phyloP scores from a whole-genome alignment of 2,329 filamentous ascomycete species.

The Falciphora oryzae region DNA sequence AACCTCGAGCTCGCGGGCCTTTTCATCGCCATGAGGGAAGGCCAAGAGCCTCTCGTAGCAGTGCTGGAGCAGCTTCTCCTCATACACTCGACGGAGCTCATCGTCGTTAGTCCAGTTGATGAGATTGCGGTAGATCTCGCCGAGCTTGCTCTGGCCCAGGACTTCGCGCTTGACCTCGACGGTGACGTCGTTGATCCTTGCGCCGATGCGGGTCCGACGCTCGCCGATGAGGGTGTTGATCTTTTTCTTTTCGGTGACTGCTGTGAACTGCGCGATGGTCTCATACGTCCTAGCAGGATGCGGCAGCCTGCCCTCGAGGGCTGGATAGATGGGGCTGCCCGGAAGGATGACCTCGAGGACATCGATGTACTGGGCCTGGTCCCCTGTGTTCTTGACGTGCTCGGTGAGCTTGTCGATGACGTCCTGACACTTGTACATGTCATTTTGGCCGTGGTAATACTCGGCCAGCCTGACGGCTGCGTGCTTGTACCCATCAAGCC shows the following conservation, averaged over 20 bases:
- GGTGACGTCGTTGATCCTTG: conserved; percentile 76
- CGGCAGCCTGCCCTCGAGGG: conserved; percentile 77
- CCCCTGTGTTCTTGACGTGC: conserved; percentile 67
- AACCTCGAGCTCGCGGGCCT: conserved; percentile 63
- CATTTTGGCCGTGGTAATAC: conserved; percentile 63
- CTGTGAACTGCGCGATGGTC: conserved; percentile 74
- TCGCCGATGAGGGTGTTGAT: conserved; percentile 90
- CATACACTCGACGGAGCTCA: conserved; percentile 73
- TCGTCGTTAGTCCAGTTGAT: conserved; percentile 91
- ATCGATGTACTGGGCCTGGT: conserved; percentile 65
- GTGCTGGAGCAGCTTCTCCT: conserved; percentile 82
- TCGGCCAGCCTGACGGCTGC: conserved; percentile 69
- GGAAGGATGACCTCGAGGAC: conserved; percentile 75
- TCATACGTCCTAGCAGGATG: conserved; percentile 76
- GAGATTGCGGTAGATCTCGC: conserved; percentile 71
- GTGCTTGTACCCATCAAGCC: conserved; percentile 67
- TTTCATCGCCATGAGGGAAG: conserved; percentile 55
- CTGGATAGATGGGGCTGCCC: conserved; percentile 71
- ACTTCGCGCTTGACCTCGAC: conserved; percentile 84
- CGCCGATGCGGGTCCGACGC: conserved; percentile 79
- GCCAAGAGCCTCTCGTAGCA: conserved; percentile 73
- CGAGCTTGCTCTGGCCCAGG: conserved; percentile 68
- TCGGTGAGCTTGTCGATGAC: conserved; percentile 75
- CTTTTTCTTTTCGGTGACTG: conserved; percentile 78
- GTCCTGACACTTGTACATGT: conserved; percentile 57